Evolutionary conservation across 1,139 yeast species (phyloP), one percentile per base, ranked within the genome.

Genomic region (Kluyveromyces sp.): DNA sequence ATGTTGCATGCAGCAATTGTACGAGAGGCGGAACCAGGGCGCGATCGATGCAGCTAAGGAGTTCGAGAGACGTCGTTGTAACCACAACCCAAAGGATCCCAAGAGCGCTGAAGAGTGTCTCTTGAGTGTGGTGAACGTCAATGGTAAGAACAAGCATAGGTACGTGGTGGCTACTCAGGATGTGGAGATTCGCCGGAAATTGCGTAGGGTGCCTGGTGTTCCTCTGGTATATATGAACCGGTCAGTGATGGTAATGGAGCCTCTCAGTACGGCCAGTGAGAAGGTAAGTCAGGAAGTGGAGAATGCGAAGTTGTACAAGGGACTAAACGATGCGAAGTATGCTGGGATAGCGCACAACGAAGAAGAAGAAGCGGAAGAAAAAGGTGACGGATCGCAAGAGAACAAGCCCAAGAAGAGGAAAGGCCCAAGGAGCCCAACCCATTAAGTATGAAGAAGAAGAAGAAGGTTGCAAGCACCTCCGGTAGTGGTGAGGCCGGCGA

Each of bases 211-310:
- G 15, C 95, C 98, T 0, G 98, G 96, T 7, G 84, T 88, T 2
- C 99, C 99, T 0, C 67, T 92, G 54, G 71, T 90, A 6, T 89
- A 85, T 64, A 80, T 92, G 78, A 83, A 85, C 60, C 74, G 96
- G 53, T 80, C 96, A 1, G 98, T 94, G 26, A 86, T 92, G 92
- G 82, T 92, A 39, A 82, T 92, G 94, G 99, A 92, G 65, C 96
- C 96, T 10, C 70, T 90, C 54, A 84, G 95, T 44, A 77, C 76
- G 40, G 85, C 85, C 7, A 83, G 94, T 41, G 73, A 75, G 21
- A 67, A 69, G 45, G 77, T 74, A 34, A 80, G 86, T 39, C 67
- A 68, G 38, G 59, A 65, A 34, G 69, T 75, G 42, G 98, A 92
- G 64, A 63, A 68, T 4, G 71, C 72, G 37, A 92, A 94, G 60